Base-by-base conservation (phyloP, 2,329 filamentous ascomycete species). In the Colletotrichum ledebouriae region DNA sequence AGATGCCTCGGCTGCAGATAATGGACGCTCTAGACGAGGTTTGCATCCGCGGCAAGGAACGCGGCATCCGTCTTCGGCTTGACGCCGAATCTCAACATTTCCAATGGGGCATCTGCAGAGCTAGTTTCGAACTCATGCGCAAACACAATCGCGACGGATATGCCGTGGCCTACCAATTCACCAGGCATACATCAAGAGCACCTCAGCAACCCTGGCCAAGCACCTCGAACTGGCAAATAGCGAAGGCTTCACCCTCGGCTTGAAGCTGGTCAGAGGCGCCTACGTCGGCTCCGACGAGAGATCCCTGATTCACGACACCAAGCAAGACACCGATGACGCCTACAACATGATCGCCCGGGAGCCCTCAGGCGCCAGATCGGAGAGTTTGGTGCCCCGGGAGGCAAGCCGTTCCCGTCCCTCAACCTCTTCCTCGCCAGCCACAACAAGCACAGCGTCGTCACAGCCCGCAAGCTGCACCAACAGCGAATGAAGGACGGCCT, bases 101-200 rank as follows among this genome's bases (percentile, higher is more conserved):
- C 22, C 22, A 22, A 22, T 22, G 22, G 22, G 22, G 22, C 22
- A 22, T 22, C 22, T 22, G 3, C 22, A 22, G 22, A 22, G 22
- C 22, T 22, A 4, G 22, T 22, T 4, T 22, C 22, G 22, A 22
- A 22, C 22, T 22, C 72, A 92, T 94, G 83, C 87, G 88, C 73
- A 89, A 87, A 76, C 94, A 92, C 83, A 97, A 22, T 82, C 86
- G 82, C 70, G 82, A 80, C 0, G 74, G 78, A 2, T 86, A 86
- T 63, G 90, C 92, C 3, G 87, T 94, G 59, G 85, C 97, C 63
- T 97, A 94, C 80, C 90, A 90, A 94, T 92, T 0, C 94, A 94
- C 78, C 92, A 94, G 78, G 90, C 90, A 2, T 94, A 94, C 78
- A 85, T 93, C 57, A 92, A 92, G 78, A 83, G 83, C 20, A 86